phyloP scores from a whole-genome alignment of 805 yeast species.

The Komagataella ulmi region DNA sequence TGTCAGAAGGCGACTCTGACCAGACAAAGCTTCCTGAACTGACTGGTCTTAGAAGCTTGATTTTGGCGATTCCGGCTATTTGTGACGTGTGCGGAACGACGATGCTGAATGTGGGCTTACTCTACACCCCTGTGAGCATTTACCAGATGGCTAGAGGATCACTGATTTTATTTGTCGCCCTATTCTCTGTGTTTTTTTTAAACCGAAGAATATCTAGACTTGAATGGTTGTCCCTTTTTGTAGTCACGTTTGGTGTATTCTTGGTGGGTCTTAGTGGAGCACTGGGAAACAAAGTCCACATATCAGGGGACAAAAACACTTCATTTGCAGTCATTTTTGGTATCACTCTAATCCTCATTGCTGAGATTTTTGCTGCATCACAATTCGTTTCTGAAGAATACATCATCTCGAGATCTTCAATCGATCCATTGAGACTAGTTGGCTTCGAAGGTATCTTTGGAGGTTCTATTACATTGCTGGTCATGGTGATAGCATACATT shows the following conservation, averaged over 20 bases:
- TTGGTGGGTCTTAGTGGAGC: slow-evolving; percentile 66
- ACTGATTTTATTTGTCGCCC: slow-evolving; percentile 62
- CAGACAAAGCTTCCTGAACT: slow-evolving; percentile 1
- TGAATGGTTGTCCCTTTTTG: slow-evolving; percentile 56
- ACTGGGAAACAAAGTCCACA: slow-evolving; percentile 10
- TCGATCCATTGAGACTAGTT: slow-evolving; percentile 53
- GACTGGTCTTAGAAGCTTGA: slow-evolving; percentile 14
- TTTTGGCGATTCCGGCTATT: slow-evolving; percentile 47
- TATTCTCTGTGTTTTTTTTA: slow-evolving; percentile 52
- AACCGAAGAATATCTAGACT: slow-evolving; percentile 36
- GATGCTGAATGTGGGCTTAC: slow-evolving; percentile 58
- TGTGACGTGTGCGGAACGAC: slow-evolving; percentile 70
- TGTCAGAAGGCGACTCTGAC: background rate
- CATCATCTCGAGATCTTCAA: slow-evolving; percentile 34
- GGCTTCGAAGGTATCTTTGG: slow-evolving; percentile 71
- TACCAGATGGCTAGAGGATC: slow-evolving; percentile 85
- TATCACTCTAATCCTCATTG: slow-evolving; percentile 40
- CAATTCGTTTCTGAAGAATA: slow-evolving; percentile 75
- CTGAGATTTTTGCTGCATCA: slow-evolving; percentile 55
- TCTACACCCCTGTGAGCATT: slow-evolving; percentile 65
- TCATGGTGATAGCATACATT: slow-evolving; percentile 30
- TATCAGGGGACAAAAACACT: slow-evolving; percentile 2
- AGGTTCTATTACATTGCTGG: slow-evolving; percentile 24
- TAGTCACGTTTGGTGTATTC: slow-evolving; percentile 58
- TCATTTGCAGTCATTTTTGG: slow-evolving; percentile 33